Evolutionary conservation across 495 filamentous ascomycete species (phyloP), one percentile per base, ranked within the genome.

Genomic region (Astrothelium subdiscretum): DNA sequence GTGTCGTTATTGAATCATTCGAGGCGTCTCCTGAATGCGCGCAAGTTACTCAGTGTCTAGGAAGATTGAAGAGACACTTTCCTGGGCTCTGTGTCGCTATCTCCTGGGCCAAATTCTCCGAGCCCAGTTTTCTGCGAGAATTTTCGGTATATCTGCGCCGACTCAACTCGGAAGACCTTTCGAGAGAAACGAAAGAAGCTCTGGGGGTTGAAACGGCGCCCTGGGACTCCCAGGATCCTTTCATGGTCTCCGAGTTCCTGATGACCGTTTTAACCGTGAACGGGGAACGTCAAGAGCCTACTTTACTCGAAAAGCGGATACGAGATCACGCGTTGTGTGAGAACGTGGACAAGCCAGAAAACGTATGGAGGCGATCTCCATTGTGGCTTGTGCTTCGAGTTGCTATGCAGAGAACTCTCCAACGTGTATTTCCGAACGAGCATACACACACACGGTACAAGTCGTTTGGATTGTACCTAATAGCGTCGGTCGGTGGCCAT

Each of bases 311-410:
- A n/a, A 89, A 88, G 66, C 75, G 79, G 57, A 86, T 81, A 18
- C 76, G 82, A 11, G 84, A 89, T 59, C 82, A 87, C 29, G 79
- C 86, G 0, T 51, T 80, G 27, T 87, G 78, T 79, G 1, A 68
- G 1, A 44, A 78, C 26, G 65, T 68, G 15, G 20, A 29, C 0
- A 51, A 66, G 0, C 83, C 83, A 10, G 42, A 48, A 3, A 48
- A 20, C 5, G 5, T 15, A 0, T 88, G 84, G 79, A 76, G 77
- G 10, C 61, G 86, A 32, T 86, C 83, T 22, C 67, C 83, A 0
- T 59, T 81, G 0, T 88, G 85, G 85, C 70, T 87, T 1, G 71
- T 88, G 0, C 54, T 86, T 12, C 81, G 85, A 0, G 83, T 85
- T 1, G 65, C 73, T 0, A 59, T 87, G 32, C 83, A 86, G 54